These are phyloP conservation scores for Leishmania arabica DNA, from an alignment of 208 protist genomes.

Conservation along the genomic window DNA sequence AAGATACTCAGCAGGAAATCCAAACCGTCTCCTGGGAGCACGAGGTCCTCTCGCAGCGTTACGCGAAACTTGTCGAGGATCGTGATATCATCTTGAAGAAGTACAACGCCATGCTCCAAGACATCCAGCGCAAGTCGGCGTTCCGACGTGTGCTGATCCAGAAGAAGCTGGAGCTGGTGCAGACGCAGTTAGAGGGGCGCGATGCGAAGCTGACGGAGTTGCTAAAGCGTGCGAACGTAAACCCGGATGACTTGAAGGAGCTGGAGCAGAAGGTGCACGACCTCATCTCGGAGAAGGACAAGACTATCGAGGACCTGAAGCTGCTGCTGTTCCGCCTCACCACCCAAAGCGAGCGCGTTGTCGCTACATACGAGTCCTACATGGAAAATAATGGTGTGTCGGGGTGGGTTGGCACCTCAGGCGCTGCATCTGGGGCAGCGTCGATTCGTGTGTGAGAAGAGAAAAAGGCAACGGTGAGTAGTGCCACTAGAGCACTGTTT, in stretches of 20 bases:
- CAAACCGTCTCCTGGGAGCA: conserved; percentile 95
- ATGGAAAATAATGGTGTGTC: conserved; percentile 78
- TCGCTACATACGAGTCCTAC: conserved; percentile 84
- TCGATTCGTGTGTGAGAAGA: background rate
- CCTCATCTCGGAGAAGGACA: conserved; percentile 96
- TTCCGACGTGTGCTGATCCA: conserved; percentile 96
- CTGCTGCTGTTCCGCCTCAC: conserved; percentile 75
- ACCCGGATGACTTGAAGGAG: conserved; percentile 88
- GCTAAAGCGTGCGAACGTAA: conserved; percentile 94
- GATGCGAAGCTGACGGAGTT: conserved; percentile 94
- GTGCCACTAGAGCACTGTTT: background rate
- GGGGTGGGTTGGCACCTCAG: conserved; percentile 29
- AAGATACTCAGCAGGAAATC: conserved; percentile 87
- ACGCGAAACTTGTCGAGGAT: conserved; percentile 93
- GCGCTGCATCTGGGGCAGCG: background rate
- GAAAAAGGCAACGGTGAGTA: background rate
- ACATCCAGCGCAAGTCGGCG: conserved; percentile 95
- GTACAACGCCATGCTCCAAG: conserved; percentile 95
- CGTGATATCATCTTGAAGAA: conserved; percentile 95
- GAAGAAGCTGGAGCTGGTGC: conserved; percentile 94
- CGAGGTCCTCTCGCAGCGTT: conserved; percentile 95
- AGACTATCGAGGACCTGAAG: conserved; percentile 95
- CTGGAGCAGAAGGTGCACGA: conserved; percentile 95
- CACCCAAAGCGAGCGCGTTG: conserved; percentile 64
- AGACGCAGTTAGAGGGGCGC: conserved; percentile 92